Evolutionary conservation across 345 rosid species (phyloP).

Genomic region (Populus simonii): DNA sequence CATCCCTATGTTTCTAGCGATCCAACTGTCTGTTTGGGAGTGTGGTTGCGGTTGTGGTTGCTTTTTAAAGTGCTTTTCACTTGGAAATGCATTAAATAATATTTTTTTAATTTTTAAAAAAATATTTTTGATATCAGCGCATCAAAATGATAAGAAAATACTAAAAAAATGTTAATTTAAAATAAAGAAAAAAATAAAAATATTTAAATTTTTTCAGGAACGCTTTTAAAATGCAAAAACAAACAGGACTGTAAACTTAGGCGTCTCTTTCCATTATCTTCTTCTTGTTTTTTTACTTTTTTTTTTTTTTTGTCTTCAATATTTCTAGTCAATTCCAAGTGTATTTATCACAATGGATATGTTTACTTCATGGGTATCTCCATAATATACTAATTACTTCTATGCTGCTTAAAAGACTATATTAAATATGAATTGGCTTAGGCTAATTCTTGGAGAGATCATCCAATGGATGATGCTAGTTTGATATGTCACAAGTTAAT

Average conservation of each 20-base stretch:
- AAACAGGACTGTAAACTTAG: too few species aligned
- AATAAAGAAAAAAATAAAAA: too few species aligned
- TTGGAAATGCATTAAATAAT: too few species aligned
- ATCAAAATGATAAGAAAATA: too few species aligned
- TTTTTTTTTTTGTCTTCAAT: neutral
- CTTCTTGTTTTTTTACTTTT: neutral
- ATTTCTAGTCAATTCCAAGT: neutral
- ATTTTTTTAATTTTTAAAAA: too few species aligned
- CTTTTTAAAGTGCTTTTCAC: too few species aligned
- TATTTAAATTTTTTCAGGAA: too few species aligned
- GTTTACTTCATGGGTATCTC: neutral
- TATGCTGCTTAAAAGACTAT: neutral
- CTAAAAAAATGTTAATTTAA: too few species aligned
- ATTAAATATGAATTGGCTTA: neutral
- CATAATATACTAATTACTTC: neutral
- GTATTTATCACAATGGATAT: neutral
- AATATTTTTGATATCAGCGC: too few species aligned
- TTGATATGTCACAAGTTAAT: neutral
- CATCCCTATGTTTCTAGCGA: neutral
- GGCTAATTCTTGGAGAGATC: neutral
- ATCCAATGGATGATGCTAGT: too few species aligned
- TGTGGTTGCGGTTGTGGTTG: too few species aligned
- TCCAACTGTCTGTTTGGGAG: neutral
- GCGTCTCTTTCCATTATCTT: neutral
- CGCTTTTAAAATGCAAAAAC: too few species aligned